Evolutionary conservation across 2,329 filamentous ascomycete species (phyloP), one percentile per base, ranked within the genome.

Genomic region (Penicillium palitans): DNA sequence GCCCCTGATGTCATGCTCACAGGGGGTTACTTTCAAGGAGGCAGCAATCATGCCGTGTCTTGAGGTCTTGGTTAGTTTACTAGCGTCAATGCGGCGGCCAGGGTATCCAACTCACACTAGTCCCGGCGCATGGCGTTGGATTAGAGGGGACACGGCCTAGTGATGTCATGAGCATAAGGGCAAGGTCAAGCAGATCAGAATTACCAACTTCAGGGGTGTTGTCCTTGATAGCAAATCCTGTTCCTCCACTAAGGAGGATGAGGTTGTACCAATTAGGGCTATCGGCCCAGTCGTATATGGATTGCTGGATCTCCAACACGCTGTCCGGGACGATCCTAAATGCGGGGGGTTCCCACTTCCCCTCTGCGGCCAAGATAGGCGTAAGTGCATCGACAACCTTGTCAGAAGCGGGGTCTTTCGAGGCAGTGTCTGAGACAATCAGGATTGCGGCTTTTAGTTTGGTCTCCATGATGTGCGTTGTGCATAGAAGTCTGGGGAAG

Each of bases 21-120:
- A 99, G 47, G 93, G 93, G 3, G 95, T 99, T 35, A 98, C 87
- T 44, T 85, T 80, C 17, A 96, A 79, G 0, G 93, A 98, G 21
- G 90, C 82, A 6, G 92, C 83, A 42, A 99, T 81, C 93, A 99
- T 99, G 64, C 87, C 92, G 76, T 99, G 93, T n/a, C 84, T 87
- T 61, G 19, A 44, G 25, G 33, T 31, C 52, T 58, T 61, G 46
- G 60, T 75, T 54, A 42, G 42, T 57, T 47, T 33, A 35, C 56
- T 61, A 46, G 45, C 52, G 57, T 49, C 46, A 42, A 47, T 49
- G 27, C 35, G 46, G 33, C 31, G 17, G 46, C 31, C 27, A 27
- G n/a, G 40, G 46, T n/a, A 39, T 42, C 46, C 24, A 37, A 75
- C 83, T 75, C 76, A 87, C 82, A 97, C 89, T 50, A 99, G 81